Percentiles rank a stretch among this genome's conserved stretches.
Conservation (phyloP, 73 alveolate species). For the Tetrahymena borealis region DNA sequence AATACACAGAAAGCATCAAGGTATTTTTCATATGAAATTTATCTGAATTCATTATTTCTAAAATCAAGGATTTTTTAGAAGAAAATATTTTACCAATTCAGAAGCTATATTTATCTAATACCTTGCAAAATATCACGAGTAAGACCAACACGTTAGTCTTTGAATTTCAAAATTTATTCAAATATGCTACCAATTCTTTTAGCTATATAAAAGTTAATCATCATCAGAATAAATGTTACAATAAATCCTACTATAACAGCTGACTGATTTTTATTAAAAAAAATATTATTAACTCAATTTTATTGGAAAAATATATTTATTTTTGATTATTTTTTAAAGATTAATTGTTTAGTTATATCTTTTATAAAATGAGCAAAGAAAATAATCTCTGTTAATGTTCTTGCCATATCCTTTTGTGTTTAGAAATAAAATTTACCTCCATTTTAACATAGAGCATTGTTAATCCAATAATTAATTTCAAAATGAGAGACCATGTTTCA, state of each 20-base stretch:
- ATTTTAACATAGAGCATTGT: background rate
- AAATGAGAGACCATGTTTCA: background rate
- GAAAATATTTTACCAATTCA: constrained; percentile 27
- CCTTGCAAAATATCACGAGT: constrained; percentile 40
- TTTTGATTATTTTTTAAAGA: no score
- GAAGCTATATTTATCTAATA: constrained; percentile 18
- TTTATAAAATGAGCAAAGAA: no score
- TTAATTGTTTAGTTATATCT: no score
- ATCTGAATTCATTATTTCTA: constrained; percentile 17
- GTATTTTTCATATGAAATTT: constrained; percentile 13
- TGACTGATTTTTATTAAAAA: background rate
- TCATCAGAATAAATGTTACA: background rate
- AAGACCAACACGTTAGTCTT: constrained; percentile 21
- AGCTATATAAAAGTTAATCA: background rate
- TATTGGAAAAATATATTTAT: background rate
- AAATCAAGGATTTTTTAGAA: constrained; percentile 15
- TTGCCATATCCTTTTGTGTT: background rate
- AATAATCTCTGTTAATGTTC: background rate
- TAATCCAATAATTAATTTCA: background rate
- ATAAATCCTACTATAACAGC: background rate
- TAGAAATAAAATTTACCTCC: background rate
- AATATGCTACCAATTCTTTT: background rate
- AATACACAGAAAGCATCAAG: constrained; percentile 22
- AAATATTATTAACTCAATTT: no score
- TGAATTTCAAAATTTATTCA: background rate